Evolutionary conservation across 139 green algal species (phyloP), one percentile per base, ranked within the genome.

Genomic region (Pleodorina starrii): DNA sequence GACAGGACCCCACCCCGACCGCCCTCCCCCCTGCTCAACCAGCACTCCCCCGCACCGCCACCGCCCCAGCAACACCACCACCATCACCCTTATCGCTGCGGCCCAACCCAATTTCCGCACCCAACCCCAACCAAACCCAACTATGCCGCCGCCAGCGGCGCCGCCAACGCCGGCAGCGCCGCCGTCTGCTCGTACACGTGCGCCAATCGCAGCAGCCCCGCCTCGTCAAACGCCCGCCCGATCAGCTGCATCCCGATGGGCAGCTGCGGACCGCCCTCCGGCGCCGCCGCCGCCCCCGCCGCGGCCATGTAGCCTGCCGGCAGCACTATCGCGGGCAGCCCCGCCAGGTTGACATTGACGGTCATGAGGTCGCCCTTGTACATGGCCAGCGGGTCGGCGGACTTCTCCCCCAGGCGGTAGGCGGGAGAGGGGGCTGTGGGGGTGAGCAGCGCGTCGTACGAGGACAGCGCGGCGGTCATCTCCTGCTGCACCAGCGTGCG

Each of bases 291-390:
- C 72, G 16, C 74, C 29, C 29, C 74, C 17, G 25, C 23, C 50
- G 92, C 63, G 1, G 84, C 10, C n/a, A 57, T 88, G 44, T 94
- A 95, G 23, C 94, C 97, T 42, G 90, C 95, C 1, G 97, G 97
- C 77, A 99, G 59, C 19, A 94, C 86, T 0, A 99, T 88, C 1
- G 95, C 97, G 17, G 98, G 98, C 54, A 99, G 91, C 11, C 98
- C 98, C 35, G 97, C 94, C 73, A 99, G 92, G 92, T 99, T 99
- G 16, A 99, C 91, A 86, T 97, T 98, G 38, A 99, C 95, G 4
- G 97, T 99, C 97, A 99, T 99, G n/a, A 99, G 86, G 93, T 99
- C 98, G 3, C 96, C 91, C 86, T 97, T 96, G 87, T 98, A 98
- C 96, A 99, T 99, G 38, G 92, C 90, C 48, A 99, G 90, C 14